Evolutionary conservation across 169 alveolate species (phyloP).

Genomic region (Plasmodium ovale): DNA sequence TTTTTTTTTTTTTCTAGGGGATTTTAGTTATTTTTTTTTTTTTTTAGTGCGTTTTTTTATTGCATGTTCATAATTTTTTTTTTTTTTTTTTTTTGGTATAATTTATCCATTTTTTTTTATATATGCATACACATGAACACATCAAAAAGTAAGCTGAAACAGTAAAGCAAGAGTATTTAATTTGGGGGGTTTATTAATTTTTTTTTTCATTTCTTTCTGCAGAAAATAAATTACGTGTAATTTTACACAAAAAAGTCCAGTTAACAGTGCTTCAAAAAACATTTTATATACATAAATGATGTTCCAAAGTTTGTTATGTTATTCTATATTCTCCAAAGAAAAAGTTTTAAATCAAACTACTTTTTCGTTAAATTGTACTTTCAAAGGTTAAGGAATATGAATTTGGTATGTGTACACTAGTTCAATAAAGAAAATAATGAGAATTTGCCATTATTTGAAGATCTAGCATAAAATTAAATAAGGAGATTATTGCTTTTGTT

Average conservation of each 20-base stretch:
- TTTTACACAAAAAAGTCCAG: neutral
- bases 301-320: neutral
- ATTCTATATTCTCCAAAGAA: conserved; percentile 11
- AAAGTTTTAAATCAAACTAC: neutral
- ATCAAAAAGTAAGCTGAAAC: neutral
- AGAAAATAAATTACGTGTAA: neutral
- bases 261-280: neutral
- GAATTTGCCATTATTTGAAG: neutral
- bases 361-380: neutral
- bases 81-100: conserved; percentile 3
- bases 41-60: conserved; percentile 19
- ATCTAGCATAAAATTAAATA: neutral
- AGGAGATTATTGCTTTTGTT: neutral
- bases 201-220: neutral
- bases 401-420: neutral
- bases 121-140: conserved; percentile 18
- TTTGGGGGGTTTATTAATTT: neutral
- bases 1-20: conserved; percentile 13
- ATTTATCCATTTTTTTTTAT: too few species aligned
- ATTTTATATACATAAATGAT: neutral
- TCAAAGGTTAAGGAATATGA: neutral
- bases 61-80: conserved; percentile 59
- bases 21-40: conserved; percentile 20
- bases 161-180: neutral
- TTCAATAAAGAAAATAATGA: neutral